Percentiles rank a stretch among this genome's conserved stretches.
phyloP scores from a whole-genome alignment of 768 basidiomycete genomes.

The Lactarius sp. region DNA sequence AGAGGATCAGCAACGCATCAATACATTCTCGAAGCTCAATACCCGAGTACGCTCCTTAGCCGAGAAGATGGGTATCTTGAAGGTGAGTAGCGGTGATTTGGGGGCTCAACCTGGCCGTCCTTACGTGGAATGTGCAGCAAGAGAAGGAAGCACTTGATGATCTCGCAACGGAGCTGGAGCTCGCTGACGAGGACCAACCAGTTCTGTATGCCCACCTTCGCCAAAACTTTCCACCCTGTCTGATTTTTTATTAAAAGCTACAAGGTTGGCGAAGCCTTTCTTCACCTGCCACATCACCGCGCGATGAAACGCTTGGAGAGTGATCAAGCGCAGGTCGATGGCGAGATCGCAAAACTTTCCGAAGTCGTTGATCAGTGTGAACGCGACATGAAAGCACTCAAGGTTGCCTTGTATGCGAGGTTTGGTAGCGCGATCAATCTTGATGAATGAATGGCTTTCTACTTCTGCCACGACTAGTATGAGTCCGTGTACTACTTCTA shows the following conservation, averaged over 20 bases:
- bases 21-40: conserved; percentile 87
- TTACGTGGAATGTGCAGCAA: conserved; percentile 47
- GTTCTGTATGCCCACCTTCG: conserved; percentile 53
- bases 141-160: conserved; percentile 95
- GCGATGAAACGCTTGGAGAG: conserved; percentile 69
- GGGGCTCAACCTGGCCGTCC: not conserved
- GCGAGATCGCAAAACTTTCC: conserved; percentile 48
- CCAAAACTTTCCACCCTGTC: conserved; percentile 2
- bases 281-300: conserved; percentile 64
- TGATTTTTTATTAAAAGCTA: conserved; percentile 47
- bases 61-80: conserved; percentile 65
- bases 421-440: conserved; percentile 93
- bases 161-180: conserved; percentile 79
- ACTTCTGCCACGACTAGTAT: not conserved
- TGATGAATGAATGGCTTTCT: conserved; percentile 50
- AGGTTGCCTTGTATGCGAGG: conserved; percentile 78
- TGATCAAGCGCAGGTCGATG: conserved; percentile 57
- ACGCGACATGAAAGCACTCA: conserved; percentile 72
- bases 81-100: conserved; percentile 44
- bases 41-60: conserved; percentile 67
- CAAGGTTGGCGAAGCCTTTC: conserved; percentile 84
- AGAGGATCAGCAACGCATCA: conserved; percentile 87
- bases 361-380: conserved; percentile 60
- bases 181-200: conserved; percentile 77
- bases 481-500: not conserved